Evolutionary conservation across 352 stramenopile genomes (phyloP).

Genomic region (Poterioochromonas sp.): DNA sequence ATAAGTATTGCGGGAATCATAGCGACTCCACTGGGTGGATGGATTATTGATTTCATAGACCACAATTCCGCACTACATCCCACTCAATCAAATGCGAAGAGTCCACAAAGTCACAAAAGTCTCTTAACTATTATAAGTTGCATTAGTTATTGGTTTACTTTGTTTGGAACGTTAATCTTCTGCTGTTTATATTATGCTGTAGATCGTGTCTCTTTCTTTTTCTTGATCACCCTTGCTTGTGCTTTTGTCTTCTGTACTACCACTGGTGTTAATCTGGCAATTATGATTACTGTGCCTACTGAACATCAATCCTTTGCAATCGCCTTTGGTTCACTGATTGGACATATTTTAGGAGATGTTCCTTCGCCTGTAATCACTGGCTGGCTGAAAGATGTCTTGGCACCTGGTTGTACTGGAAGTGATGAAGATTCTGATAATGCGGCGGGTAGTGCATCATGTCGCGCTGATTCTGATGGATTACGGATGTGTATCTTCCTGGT

Average conservation of each 20-base stretch:
- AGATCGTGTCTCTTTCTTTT: constrained; percentile 58
- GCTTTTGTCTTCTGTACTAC: constrained; percentile 65
- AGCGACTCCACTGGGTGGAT: constrained; percentile 69
- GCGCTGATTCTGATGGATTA: background rate
- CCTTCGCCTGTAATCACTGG: constrained; percentile 83
- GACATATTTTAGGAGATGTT: constrained; percentile 84
- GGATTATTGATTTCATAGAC: constrained; percentile 50
- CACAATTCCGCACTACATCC: background rate
- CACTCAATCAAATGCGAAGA: background rate
- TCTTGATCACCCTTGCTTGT: constrained; percentile 60
- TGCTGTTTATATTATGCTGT: constrained; percentile 54
- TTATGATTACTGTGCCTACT: constrained; percentile 74
- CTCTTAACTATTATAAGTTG: background rate
- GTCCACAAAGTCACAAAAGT: no score
- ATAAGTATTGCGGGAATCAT: constrained; percentile 65
- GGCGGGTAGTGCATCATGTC: background rate
- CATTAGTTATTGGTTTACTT: background rate
- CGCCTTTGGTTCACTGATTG: constrained; percentile 73
- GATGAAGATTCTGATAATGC: background rate
- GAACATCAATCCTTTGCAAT: constrained; percentile 73
- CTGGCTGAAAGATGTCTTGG: constrained; percentile 76
- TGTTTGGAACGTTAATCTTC: background rate
- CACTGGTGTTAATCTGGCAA: constrained; percentile 64
- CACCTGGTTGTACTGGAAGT: constrained; percentile 56
- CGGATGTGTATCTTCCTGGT: background rate